A percentile compares a stretch with the other conserved stretches of the same genome.
Conservation (phyloP, 768 basidiomycete species). For the Leccinellum rugosiceps region DNA sequence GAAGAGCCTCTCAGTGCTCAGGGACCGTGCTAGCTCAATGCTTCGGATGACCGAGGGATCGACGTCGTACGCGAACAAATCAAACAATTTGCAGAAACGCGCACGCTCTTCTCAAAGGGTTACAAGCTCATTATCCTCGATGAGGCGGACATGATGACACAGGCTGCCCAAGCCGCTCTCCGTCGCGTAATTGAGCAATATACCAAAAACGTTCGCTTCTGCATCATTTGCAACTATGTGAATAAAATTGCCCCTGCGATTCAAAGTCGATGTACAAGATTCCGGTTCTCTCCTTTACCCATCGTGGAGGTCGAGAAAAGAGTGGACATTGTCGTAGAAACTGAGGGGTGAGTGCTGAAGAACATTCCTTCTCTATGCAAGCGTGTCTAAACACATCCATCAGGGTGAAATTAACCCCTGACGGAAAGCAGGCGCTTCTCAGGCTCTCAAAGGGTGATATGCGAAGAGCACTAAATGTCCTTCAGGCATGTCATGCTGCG, state of each 20-base stretch:
- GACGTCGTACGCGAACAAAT: conserved; percentile 99
- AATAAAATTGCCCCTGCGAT: conserved; percentile 99
- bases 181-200: conserved; percentile 98
- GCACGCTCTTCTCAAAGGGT: conserved; percentile 86
- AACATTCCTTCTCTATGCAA: neutral
- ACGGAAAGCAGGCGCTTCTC: conserved; percentile 85
- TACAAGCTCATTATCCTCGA: conserved; percentile 98
- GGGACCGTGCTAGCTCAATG: conserved; percentile 70
- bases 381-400: conserved; percentile 4
- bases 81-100: conserved; percentile 96
- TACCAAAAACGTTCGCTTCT: conserved; percentile 97
- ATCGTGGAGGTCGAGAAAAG: conserved; percentile 82
- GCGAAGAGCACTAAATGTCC: conserved; percentile 91
- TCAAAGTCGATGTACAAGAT: conserved; percentile 96
- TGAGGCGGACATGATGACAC: conserved; percentile 99
- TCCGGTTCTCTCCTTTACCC: conserved; percentile 93
- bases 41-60: conserved; percentile 97
- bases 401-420: conserved; percentile 82
- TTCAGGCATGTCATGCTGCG: conserved; percentile 98
- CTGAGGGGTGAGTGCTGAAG: conserved; percentile 63
- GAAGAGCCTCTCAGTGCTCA: neutral
- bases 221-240: conserved; percentile 99
- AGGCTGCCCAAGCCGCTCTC: conserved; percentile 93
- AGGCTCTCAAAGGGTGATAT: conserved; percentile 98
- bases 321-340: conserved; percentile 70